Evolutionary conservation across 768 basidiomycete species (phyloP).

Genomic region (Boletus coccyginus): DNA sequence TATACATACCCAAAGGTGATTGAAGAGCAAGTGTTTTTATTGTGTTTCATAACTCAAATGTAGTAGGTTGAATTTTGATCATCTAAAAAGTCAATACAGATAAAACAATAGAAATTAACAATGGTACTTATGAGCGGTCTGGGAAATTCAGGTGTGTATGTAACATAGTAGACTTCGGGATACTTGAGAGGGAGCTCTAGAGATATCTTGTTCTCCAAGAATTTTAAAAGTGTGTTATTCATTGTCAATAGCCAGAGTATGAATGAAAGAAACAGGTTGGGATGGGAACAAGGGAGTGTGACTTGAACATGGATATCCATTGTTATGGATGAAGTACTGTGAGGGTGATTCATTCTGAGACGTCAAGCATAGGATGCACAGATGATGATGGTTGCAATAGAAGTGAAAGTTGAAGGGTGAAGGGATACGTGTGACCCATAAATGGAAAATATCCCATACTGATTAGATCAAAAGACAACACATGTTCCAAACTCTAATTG

Average conservation of each 20-base stretch:
- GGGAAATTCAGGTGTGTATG: not conserved
- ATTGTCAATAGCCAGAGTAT: too few relatives aligned
- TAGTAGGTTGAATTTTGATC: not conserved
- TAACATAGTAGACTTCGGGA: not conserved
- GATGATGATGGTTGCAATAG: not conserved
- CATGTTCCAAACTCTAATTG: too few relatives aligned
- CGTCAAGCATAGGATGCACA: too few relatives aligned
- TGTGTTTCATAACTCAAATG: not conserved
- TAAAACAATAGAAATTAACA: not conserved
- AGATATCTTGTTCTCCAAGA: not conserved
- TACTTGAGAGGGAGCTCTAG: not conserved
- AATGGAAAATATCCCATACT: too few relatives aligned
- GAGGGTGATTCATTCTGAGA: not conserved
- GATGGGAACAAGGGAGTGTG: too few relatives aligned
- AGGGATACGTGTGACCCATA: too few relatives aligned
- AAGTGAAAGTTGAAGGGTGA: too few relatives aligned
- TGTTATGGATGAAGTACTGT: too few relatives aligned
- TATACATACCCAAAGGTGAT: not conserved
- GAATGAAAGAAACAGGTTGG: fast-evolving
- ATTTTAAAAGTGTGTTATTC: not conserved
- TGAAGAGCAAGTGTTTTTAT: too few relatives aligned
- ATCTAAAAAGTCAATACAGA: not conserved
- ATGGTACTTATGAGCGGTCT: not conserved
- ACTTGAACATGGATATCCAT: too few relatives aligned
- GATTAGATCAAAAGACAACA: too few relatives aligned